phyloP scores from a whole-genome alignment of 805 yeast genomes.

The Kazachstania martiniae region DNA sequence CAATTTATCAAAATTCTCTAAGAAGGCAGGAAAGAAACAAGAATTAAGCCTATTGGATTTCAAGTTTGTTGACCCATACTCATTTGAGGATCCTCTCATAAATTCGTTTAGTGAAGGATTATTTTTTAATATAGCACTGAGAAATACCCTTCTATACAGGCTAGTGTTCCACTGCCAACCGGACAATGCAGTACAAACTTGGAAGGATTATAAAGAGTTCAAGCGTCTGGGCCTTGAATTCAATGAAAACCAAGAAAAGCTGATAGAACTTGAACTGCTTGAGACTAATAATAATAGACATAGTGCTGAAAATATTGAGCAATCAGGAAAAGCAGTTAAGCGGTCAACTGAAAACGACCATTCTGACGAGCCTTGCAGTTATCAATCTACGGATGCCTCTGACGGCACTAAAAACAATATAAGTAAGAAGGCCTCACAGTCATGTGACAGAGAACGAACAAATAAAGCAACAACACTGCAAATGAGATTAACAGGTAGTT shows the following conservation, averaged over 20 bases:
- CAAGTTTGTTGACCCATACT: conserved; percentile 70
- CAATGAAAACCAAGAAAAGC: conserved; percentile 18
- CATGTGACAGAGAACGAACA: conserved; percentile 4
- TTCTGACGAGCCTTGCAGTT: not conserved
- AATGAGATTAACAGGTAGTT: conserved; percentile 23
- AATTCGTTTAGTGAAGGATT: conserved; percentile 75
- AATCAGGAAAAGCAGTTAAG: not conserved
- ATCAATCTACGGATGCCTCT: not conserved
- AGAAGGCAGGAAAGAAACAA: conserved; percentile 4
- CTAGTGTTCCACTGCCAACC: conserved; percentile 91
- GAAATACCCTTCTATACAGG: conserved; percentile 74
- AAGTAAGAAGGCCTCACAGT: not conserved
- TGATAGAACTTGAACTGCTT: conserved; percentile 21
- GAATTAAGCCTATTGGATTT: conserved; percentile 22
- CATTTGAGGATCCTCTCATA: conserved; percentile 77
- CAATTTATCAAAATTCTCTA: conserved; percentile 3
- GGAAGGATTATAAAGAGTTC: conserved; percentile 80
- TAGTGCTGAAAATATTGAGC: not conserved
- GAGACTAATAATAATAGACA: not conserved
- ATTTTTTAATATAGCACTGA: conserved; percentile 74
- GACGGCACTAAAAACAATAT: not conserved
- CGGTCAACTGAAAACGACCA: not conserved
- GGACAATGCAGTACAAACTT: conserved; percentile 76
- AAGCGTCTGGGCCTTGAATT: conserved; percentile 53
- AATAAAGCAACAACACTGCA: conserved; percentile 16